Evolutionary conservation across 257 asterid genomes (phyloP).

Genomic region (Jacaranda mimosifolia): DNA sequence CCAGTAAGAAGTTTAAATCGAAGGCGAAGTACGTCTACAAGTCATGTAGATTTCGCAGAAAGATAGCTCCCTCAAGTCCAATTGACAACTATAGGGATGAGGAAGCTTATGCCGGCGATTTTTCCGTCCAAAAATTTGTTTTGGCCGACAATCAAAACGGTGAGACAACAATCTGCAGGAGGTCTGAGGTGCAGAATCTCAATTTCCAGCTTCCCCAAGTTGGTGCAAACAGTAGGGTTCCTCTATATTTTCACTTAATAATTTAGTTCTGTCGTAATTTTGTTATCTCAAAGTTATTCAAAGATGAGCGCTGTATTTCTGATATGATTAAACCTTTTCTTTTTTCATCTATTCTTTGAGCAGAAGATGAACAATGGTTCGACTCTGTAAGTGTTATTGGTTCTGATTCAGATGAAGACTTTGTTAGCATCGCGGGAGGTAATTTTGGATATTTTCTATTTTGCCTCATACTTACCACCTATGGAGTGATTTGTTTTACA

Average conservation of each 20-base stretch:
- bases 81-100: conserved; percentile 46
- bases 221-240: conserved; percentile 45
- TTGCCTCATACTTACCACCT: background rate
- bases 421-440: conserved; percentile 72
- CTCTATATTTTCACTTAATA: background rate
- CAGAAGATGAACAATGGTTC: conserved; percentile 88
- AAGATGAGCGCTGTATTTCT: background rate
- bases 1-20: conserved; percentile 60
- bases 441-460: conserved; percentile 20
- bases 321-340: background rate
- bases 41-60: conserved; percentile 63
- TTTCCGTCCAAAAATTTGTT: conserved; percentile 48
- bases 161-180: conserved; percentile 35
- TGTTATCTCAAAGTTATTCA: background rate
- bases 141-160: conserved; percentile 29
- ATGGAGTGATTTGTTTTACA: background rate
- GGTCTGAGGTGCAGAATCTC: conserved; percentile 42
- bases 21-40: conserved; percentile 58
- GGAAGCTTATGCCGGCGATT: conserved; percentile 32
- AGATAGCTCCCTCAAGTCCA: conserved; percentile 61
- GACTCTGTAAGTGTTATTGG: conserved; percentile 73
- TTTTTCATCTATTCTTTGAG: conserved; percentile 12
- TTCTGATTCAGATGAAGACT: conserved; percentile 91
- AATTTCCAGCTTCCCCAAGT: conserved; percentile 22
- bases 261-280: background rate